Evolutionary conservation across 148 eudicot genomes (phyloP).

Genomic region (Chenopodium album): DNA sequence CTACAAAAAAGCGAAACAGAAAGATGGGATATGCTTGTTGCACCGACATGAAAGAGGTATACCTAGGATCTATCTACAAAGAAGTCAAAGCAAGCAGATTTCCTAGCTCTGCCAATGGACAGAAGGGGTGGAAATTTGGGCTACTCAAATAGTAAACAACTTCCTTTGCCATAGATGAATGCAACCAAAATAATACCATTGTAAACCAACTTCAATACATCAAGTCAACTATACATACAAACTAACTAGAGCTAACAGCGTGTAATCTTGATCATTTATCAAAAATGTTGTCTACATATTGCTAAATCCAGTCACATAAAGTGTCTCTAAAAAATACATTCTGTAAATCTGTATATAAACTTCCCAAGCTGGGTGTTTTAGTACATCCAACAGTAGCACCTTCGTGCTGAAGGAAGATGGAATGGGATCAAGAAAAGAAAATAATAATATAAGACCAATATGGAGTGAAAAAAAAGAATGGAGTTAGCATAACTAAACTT

Average conservation of each 20-base stretch:
- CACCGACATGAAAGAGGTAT: neutral
- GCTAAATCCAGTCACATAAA: conserved; percentile 16
- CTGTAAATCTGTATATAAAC: conserved; percentile 19
- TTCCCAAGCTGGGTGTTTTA: conserved; percentile 26
- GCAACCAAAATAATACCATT: neutral
- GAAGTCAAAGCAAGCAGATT: neutral
- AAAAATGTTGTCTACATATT: conserved; percentile 11
- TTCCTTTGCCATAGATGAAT: neutral
- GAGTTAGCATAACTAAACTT: conserved; percentile 25
- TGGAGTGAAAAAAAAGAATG: conserved; percentile 20
- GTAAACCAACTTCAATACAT: neutral
- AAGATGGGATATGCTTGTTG: neutral
- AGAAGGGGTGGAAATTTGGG: neutral
- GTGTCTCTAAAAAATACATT: conserved; percentile 18
- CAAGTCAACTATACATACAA: neutral
- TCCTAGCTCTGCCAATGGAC: neutral
- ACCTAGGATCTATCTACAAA: neutral
- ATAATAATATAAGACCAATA: conserved; percentile 18
- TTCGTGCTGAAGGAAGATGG: conserved; percentile 21
- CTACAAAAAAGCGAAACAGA: neutral
- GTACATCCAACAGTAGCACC: conserved; percentile 33
- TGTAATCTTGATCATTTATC: conserved; percentile 9
- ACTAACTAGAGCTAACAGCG: neutral
- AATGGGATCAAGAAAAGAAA: conserved; percentile 5
- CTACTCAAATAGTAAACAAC: neutral